phyloP scores from a whole-genome alignment of 192 early-diverging fungal species.

The Backusella morwellensis region DNA sequence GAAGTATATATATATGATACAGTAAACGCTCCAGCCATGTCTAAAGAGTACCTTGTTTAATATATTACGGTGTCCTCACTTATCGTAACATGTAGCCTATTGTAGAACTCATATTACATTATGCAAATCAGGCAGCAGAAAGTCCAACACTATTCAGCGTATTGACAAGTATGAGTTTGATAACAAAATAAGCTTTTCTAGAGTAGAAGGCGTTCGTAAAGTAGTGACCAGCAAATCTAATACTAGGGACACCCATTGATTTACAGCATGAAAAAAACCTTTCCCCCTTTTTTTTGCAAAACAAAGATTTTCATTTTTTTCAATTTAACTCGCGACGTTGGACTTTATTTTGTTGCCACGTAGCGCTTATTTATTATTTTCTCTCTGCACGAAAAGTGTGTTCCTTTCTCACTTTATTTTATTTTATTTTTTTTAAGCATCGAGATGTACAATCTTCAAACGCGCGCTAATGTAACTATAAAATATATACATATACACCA shows the following conservation, averaged over 20 bases:
- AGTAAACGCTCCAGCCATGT: no score
- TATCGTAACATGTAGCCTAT: no score
- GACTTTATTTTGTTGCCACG: background rate
- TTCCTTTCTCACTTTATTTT: background rate
- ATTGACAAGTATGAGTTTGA: background rate
- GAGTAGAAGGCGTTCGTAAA: background rate
- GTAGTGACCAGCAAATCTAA: background rate
- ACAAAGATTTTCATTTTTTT: background rate
- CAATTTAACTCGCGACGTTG: background rate
- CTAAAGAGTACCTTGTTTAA: no score
- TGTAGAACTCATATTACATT: no score
- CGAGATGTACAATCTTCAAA: conserved; percentile 34
- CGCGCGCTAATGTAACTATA: conserved; percentile 27
- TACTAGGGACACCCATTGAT: background rate
- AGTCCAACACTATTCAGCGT: no score
- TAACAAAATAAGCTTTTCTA: background rate
- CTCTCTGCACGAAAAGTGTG: background rate
- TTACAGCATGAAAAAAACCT: background rate
- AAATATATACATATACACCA: background rate
- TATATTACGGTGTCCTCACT: no score
- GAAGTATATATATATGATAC: no score
- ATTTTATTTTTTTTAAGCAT: background rate
- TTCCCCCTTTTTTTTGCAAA: background rate
- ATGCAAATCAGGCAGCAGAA: no score
- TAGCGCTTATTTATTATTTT: background rate